phyloP scores from a whole-genome alignment of 2,329 filamentous ascomycete genomes.

The Botrytis fabae region DNA sequence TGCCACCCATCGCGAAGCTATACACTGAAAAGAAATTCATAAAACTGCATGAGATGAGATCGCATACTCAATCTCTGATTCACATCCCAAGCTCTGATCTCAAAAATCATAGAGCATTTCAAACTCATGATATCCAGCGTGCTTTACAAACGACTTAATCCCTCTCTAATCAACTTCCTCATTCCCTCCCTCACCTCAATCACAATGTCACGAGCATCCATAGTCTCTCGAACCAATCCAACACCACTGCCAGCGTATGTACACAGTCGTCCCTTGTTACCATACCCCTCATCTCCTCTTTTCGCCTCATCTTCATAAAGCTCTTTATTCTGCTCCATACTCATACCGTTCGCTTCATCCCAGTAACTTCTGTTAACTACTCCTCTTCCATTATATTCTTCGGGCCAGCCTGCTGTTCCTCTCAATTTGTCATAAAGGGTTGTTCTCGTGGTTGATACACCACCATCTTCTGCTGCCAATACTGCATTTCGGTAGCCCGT shows the following conservation, averaged over 20 bases:
- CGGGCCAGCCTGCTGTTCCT: constrained; percentile 59
- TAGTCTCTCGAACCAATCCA: constrained; percentile 55
- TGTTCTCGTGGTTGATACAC: constrained; percentile 50
- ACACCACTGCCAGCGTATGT: constrained; percentile 64
- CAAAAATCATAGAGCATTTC: not conserved
- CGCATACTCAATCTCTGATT: not conserved
- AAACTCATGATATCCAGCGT: not conserved
- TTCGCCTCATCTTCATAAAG: constrained; percentile 48
- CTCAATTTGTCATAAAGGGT: constrained; percentile 53
- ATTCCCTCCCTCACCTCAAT: constrained; percentile 13
- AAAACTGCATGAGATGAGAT: not conserved
- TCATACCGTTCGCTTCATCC: constrained; percentile 44
- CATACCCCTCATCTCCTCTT: constrained; percentile 54
- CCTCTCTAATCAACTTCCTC: constrained; percentile 12
- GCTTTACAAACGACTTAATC: constrained; percentile 19
- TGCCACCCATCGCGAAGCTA: not conserved
- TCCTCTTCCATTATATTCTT: constrained; percentile 56
- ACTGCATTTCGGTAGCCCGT: constrained; percentile 51
- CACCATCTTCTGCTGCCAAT: constrained; percentile 50
- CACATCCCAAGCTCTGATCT: not conserved
- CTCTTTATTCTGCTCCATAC: constrained; percentile 44
- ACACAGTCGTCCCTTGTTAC: constrained; percentile 54
- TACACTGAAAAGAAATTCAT: not conserved
- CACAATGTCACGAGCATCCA: constrained; percentile 54
- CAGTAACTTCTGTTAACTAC: constrained; percentile 56